Conservation (phyloP, 2,329 filamentous ascomycete species). For the Aureobasidium namibiae region DNA sequence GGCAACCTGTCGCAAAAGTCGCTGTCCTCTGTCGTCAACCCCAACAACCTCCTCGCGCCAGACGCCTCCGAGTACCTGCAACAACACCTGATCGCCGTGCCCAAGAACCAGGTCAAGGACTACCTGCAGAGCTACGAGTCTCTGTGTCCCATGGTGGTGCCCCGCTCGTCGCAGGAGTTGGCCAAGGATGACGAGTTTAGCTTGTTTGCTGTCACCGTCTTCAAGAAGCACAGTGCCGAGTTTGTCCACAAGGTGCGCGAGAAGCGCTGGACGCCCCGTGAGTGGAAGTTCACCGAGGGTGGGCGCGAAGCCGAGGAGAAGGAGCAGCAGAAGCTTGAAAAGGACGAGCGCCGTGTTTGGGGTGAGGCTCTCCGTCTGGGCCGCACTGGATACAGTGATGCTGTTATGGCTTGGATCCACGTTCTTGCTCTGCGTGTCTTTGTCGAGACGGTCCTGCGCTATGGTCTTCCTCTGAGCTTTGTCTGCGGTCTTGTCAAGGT, state of each 20-base stretch:
- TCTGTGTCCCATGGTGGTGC: slow-evolving; percentile 78
- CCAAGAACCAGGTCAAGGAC: slow-evolving; percentile 70
- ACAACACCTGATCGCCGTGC: slow-evolving; percentile 88
- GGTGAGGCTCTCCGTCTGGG: slow-evolving; percentile 82
- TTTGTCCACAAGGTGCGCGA: slow-evolving; percentile 90
- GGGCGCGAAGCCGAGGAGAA: slow-evolving; percentile 81
- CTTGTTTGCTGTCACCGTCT: slow-evolving; percentile 80
- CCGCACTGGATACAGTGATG: slow-evolving; percentile 90
- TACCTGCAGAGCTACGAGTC: slow-evolving; percentile 88
- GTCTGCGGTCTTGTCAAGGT: slow-evolving; percentile 80
- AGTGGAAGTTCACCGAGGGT: slow-evolving; percentile 88
- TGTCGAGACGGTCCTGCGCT: slow-evolving; percentile 94
- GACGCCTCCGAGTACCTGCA: slow-evolving; percentile 88
- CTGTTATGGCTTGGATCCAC: slow-evolving; percentile 93
- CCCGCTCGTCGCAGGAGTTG: slow-evolving; percentile 72
- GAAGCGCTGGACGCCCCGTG: slow-evolving; percentile 86
- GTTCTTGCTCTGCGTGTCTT: slow-evolving; percentile 86
- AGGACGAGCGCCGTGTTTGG: slow-evolving; percentile 86
- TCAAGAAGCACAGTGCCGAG: slow-evolving; percentile 82
- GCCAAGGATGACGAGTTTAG: slow-evolving; percentile 84
- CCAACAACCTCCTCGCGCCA: slow-evolving; percentile 62
- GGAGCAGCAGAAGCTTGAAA: slow-evolving; percentile 72
- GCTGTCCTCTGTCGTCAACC: slow-evolving; percentile 79
- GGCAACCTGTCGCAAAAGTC: slow-evolving; percentile 94
- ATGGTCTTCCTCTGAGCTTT: slow-evolving; percentile 85